Conservation (phyloP, 2,329 filamentous ascomycete species). For the Ciborinia camelliae region DNA sequence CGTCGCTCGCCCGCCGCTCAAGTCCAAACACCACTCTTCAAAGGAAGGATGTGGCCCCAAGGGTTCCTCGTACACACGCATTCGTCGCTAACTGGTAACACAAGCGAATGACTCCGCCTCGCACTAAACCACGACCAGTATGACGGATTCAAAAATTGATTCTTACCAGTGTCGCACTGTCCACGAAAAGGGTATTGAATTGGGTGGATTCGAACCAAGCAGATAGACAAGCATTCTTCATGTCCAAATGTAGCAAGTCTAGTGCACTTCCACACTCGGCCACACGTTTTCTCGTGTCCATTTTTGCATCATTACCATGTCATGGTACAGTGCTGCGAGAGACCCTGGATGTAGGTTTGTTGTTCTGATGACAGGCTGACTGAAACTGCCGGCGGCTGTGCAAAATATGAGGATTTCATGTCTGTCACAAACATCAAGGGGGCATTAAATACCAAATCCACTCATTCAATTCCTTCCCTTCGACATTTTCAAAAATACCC, state of each 20-base stretch:
- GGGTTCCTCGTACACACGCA: background rate
- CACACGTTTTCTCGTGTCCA: conserved; percentile 26
- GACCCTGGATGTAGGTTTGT: conserved; percentile 7
- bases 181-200: background rate
- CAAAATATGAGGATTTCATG: conserved; percentile 1
- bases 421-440: background rate
- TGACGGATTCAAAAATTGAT: conserved; percentile 15
- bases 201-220: conserved; percentile 3
- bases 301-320: conserved; percentile 22
- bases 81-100: conserved; percentile 11
- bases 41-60: background rate
- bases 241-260: conserved; percentile 3
- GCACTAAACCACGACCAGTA: conserved; percentile 19
- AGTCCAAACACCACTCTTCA: conserved; percentile 10
- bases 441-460: background rate
- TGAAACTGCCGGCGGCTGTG: conserved; percentile 20
- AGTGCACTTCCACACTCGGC: background rate
- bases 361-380: conserved; percentile 15
- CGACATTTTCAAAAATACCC: background rate
- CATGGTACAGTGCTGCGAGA: background rate
- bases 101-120: conserved; percentile 21
- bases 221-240: conserved; percentile 16
- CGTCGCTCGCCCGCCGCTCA: conserved; percentile 11
- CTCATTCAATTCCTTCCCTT: too few species aligned
- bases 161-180: conserved; percentile 19